Conservation (phyloP, 352 stramenopile species). For the Globisporangium abappressorium region DNA sequence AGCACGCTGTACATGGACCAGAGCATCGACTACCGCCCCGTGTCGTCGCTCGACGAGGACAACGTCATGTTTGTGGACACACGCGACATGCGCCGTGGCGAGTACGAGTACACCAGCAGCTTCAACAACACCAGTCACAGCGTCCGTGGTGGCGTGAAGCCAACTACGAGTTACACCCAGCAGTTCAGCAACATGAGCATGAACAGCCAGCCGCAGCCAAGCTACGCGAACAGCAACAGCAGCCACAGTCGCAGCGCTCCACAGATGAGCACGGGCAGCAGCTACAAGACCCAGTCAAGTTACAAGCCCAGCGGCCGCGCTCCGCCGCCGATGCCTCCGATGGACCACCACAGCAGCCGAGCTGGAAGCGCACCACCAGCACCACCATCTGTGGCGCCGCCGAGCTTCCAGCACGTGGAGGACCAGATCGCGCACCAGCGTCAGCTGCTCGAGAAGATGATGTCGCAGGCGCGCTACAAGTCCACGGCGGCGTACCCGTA, state of each 20-base stretch:
- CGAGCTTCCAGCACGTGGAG: slow-evolving; percentile 41
- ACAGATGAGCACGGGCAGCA: not conserved
- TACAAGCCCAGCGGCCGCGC: not conserved
- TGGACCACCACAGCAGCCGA: not conserved
- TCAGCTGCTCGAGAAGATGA: slow-evolving; percentile 62
- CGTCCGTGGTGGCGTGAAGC: not conserved
- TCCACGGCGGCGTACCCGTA: slow-evolving; percentile 15
- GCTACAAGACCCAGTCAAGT: not conserved
- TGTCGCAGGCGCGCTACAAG: slow-evolving; percentile 43
- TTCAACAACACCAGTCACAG: not conserved
- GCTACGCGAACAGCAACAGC: not conserved
- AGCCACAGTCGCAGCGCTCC: not conserved
- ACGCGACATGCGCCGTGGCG: slow-evolving; percentile 30
- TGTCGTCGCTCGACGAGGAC: slow-evolving; percentile 40
- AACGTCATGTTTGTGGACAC: slow-evolving; percentile 38
- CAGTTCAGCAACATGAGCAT: slow-evolving; percentile 9
- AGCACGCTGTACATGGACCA: slow-evolving; percentile 11
- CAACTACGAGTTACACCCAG: slow-evolving; percentile 4
- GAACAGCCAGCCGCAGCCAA: not conserved
- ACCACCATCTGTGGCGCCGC: not conserved
- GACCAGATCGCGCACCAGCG: slow-evolving; percentile 66
- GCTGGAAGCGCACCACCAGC: not conserved
- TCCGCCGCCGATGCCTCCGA: not conserved
- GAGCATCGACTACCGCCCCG: slow-evolving; percentile 27
- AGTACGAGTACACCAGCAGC: not conserved